phyloP scores from a whole-genome alignment of 2,329 filamentous ascomycete species.

The Helicocarpus griseus region DNA sequence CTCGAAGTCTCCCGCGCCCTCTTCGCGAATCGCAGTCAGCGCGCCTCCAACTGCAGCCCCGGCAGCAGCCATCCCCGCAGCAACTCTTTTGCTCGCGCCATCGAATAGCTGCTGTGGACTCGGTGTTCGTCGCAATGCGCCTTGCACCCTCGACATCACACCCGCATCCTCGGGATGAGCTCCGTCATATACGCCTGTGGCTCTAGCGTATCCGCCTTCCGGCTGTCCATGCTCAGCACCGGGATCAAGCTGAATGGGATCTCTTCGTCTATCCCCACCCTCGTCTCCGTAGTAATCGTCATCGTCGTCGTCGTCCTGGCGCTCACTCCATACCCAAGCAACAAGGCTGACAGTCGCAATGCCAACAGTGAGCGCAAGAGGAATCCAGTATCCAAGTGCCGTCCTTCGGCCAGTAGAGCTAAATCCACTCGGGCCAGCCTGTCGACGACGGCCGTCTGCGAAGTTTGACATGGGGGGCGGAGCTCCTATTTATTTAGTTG shows the following conservation, averaged over 20 bases:
- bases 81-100: constrained; percentile 69
- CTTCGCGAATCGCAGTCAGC: constrained; percentile 72
- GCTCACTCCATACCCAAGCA: constrained; percentile 91
- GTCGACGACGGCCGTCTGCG: constrained; percentile 30
- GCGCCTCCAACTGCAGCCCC: constrained; percentile 75
- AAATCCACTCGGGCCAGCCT: constrained; percentile 30
- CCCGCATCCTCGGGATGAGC: constrained; percentile 41
- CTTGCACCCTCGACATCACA: constrained; percentile 69
- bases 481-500: constrained; percentile 15
- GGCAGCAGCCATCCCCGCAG: constrained; percentile 71
- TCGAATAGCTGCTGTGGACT: constrained; percentile 85
- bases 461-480: constrained; percentile 31
- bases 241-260: constrained; percentile 19
- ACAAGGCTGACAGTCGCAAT: constrained; percentile 77
- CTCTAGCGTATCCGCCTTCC: constrained; percentile 22
- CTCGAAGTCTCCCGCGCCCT: constrained; percentile 67
- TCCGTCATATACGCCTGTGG: constrained; percentile 26
- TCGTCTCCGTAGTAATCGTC: constrained; percentile 32
- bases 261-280: constrained; percentile 11
- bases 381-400: constrained; percentile 67
- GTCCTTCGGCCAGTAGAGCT: constrained; percentile 33
- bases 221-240: constrained; percentile 14
- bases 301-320: constrained; percentile 62
- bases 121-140: constrained; percentile 68
- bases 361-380: constrained; percentile 74